Evolutionary conservation across 129 eudicot genomes (phyloP), one percentile per base, ranked within the genome.

Genomic region (Saussurea involucrata): DNA sequence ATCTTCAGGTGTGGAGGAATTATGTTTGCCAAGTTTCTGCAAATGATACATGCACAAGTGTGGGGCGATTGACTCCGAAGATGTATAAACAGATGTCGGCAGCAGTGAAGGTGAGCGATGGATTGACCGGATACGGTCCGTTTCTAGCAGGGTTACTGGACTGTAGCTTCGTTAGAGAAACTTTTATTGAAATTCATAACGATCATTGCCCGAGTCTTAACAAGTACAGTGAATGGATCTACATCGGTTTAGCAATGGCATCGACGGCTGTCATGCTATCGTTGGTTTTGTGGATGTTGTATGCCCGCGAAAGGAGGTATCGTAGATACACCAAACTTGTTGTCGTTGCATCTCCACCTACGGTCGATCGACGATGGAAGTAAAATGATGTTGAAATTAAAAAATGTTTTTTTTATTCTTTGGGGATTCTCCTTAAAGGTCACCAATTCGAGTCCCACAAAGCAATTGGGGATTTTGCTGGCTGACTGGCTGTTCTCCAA

Each of bases 231-330:
- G 32, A 27, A 42, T 88, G 89, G 98, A 82, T 90, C 27, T 88
- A 88, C 75, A 78, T 90, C 5, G 96, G 98, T 5, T 68, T 90
- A 78, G 84, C 81, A n/a, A 63, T 90, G 87, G 90, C 76, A 15
- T 87, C 95, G 3, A 81, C 71, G 65, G 90, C 94, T 1, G 98
- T 93, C 22, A 85, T 84, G 91, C 73, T 93, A n/a, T 93, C 98
- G 8, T 37, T 93, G 80, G 86, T 93, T 8, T 73, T 88, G 72
- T 90, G 98, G 98, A 81, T 90, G 70, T 24, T 93, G 22, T 90
- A 86, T 76, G 96, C 91, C 6, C 76, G 92, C 24, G 92, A 85
- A 77, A 86, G 92, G 78, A 88, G 83, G 24, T 92, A 90, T 71
- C 78, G 96, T 12, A 88, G 81, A 65, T 88, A 90, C 72, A 90